Percentiles rank a stretch among this genome's conserved stretches.
Conservation (phyloP, 2,329 filamentous ascomycete genomes). For the Aureobasidium melanogenum region DNA sequence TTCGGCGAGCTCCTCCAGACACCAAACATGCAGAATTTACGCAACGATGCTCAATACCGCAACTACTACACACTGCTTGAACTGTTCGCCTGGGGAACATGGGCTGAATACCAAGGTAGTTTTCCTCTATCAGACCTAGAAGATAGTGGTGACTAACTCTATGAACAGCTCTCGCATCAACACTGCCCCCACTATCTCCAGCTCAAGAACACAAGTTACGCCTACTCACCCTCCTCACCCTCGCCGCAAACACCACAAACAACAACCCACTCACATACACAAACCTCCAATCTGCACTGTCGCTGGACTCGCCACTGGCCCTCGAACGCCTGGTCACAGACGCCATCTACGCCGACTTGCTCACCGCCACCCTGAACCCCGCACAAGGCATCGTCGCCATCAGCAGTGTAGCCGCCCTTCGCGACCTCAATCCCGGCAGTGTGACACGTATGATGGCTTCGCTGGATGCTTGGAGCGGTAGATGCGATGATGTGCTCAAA, state of each 20-base stretch:
- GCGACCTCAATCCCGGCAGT: conserved; percentile 69
- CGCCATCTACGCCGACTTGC: conserved; percentile 76
- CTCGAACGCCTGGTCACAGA: conserved; percentile 82
- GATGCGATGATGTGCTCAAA: conserved; percentile 64
- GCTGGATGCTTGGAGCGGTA: conserved; percentile 66
- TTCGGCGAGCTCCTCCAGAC: conserved; percentile 88
- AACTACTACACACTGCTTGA: conserved; percentile 63
- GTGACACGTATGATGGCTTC: conserved; percentile 59
- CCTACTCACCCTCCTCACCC: conserved; percentile 77
- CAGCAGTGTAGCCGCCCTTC: conserved; percentile 71
- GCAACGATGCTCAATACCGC: conserved; percentile 52
- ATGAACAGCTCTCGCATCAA: conserved; percentile 32
- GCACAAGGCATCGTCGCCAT: conserved; percentile 65
- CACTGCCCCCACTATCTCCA: conserved; percentile 62
- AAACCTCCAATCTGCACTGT: conserved; percentile 57
- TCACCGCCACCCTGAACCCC: conserved; percentile 77
- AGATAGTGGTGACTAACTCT: too few relatives aligned
- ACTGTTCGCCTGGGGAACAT: conserved; percentile 90
- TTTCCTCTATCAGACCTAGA: background rate
- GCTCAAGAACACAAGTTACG: conserved; percentile 77
- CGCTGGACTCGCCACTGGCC: conserved; percentile 55
- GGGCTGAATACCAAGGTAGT: conserved; percentile 61
- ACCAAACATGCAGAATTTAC: conserved; percentile 67
- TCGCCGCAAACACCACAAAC: conserved; percentile 48
- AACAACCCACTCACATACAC: conserved; percentile 60